phyloP scores from a whole-genome alignment of 2,329 filamentous ascomycete species.

The Acrodontium crateriforme region DNA sequence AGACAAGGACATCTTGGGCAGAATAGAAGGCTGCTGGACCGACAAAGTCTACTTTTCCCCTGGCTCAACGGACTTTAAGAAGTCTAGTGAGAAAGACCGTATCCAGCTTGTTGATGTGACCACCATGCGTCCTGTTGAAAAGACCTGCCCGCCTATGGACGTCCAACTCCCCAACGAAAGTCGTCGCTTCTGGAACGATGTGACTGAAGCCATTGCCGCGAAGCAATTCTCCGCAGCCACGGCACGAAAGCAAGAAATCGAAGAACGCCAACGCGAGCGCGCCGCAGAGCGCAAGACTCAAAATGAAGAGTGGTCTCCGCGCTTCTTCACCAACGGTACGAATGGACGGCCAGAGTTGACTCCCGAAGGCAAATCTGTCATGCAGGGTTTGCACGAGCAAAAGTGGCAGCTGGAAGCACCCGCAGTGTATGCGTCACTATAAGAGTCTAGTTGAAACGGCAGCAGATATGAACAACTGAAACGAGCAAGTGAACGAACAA shows the following conservation, averaged over 20 bases:
- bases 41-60: conserved; percentile 50
- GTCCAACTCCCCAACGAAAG: conserved; percentile 82
- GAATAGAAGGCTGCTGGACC: conserved; percentile 78
- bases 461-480: no score
- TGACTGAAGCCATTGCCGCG: conserved; percentile 70
- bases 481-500: no score
- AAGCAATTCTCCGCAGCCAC: conserved; percentile 82
- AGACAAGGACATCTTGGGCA: conserved; percentile 67
- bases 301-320: conserved; percentile 62
- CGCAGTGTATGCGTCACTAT: conserved; percentile 25
- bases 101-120: conserved; percentile 72
- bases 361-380: conserved; percentile 43
- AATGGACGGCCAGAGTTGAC: conserved; percentile 50
- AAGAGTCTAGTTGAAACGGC: no score
- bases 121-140: conserved; percentile 68
- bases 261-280: conserved; percentile 77
- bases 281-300: conserved; percentile 63
- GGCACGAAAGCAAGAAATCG: conserved; percentile 74
- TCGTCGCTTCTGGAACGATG: conserved; percentile 70
- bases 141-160: conserved; percentile 63
- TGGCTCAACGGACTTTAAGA: conserved; percentile 31
- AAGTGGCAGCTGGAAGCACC: conserved; percentile 35
- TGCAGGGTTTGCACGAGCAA: conserved; percentile 42
- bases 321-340: conserved; percentile 64
- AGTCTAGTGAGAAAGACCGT: conserved; percentile 39